These are phyloP conservation scores for Boechera retrofracta DNA, from an alignment of 345 rosid genomes.

Conservation along the genomic window DNA sequence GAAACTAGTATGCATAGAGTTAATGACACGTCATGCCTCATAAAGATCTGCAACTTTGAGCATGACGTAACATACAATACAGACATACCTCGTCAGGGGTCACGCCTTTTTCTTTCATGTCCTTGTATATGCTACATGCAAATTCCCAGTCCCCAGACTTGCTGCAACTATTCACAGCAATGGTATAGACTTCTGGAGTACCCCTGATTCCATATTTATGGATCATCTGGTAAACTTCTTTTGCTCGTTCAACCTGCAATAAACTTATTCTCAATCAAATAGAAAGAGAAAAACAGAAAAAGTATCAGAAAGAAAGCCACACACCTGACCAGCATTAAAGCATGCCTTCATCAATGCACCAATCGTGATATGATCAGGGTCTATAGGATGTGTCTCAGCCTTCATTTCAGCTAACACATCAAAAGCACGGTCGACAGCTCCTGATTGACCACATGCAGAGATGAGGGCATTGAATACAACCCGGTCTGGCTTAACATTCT, in stretches of 20 bases:
- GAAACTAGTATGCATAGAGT: neutral
- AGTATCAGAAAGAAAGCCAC: conserved; percentile 36
- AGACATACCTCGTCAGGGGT: conserved; percentile 80
- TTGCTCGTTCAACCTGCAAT: conserved; percentile 75
- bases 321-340: conserved; percentile 84
- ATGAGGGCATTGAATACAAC: conserved; percentile 98
- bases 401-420: conserved; percentile 96
- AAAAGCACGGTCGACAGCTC: conserved; percentile 98
- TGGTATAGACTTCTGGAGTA: conserved; percentile 92
- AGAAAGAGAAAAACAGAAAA: conserved; percentile 20
- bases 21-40: conserved; percentile 9
- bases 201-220: conserved; percentile 74
- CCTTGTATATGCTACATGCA: conserved; percentile 66
- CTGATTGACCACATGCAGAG: conserved; percentile 92
- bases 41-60: conserved; percentile 16
- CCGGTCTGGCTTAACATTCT: conserved; percentile 98
- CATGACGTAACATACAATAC: conserved; percentile 5
- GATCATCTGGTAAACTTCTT: conserved; percentile 84
- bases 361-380: conserved; percentile 89
- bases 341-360: conserved; percentile 95
- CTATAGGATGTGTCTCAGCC: conserved; percentile 84
- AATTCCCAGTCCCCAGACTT: conserved; percentile 91
- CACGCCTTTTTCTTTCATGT: conserved; percentile 77
- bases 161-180: conserved; percentile 81
- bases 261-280: conserved; percentile 35